Base-by-base conservation (phyloP, 257 asterid genomes). In the Linaria vulgaris region DNA sequence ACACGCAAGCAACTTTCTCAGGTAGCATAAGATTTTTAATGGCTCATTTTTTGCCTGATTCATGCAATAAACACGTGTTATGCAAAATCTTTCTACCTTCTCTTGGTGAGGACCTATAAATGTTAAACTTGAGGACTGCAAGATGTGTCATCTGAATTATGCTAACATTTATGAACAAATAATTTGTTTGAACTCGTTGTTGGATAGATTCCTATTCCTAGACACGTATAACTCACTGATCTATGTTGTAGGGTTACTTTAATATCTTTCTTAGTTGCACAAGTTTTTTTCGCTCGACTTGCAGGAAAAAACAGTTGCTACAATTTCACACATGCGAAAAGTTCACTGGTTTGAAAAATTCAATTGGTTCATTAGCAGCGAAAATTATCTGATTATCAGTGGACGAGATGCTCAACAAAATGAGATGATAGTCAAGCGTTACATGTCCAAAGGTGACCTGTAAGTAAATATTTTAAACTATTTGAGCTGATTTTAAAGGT, bases 311-410 rank as follows among this genome's bases (percentile, higher is more conserved):
- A 72, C 95, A 50, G 91, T 94, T 71, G 96, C 99, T 66, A 82
- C 89, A 66, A 89, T 94, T 74, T 82, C 96, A 41, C 97, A 90
- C 78, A 94, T 94, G 80, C 97, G 97, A 47, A 94, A 85, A 82
- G 95, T 90, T 77, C 99, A 90, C 76, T 94, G 99, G 99, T 94
- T 94, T 84, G 99, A 94, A 78, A 94, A 94, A 72, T 94, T 94
- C 81, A 90, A 89, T 74, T 94, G 99, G 99, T 94, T 94, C 79
- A 76, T 94, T 79, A 94, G 95, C 85, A 94, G 97, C 53, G 99
- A 94, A 82, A 94, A 94, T 80, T 94, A 94, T 83, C 81, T 94
- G 68, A 78, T 94, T 76, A 80, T 90, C 69, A 94, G 99, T 71
- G 99, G 99, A 43, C 85, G 95, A 56, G 99, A 94, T 81, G 99